Base-by-base conservation (phyloP, 768 basidiomycete species). In the Russula abietina region DNA sequence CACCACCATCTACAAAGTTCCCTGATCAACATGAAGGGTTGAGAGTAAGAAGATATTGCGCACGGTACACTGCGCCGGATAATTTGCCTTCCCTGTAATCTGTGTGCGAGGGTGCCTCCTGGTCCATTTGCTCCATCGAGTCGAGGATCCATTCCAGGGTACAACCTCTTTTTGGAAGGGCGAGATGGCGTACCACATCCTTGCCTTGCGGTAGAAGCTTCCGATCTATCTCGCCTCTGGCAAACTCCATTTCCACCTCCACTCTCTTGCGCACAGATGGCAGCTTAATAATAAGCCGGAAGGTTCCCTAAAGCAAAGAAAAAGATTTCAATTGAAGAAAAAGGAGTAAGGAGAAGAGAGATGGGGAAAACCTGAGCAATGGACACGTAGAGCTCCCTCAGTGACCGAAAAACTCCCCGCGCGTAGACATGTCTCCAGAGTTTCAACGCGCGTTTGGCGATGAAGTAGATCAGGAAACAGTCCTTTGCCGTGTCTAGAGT, bases 51-150 rank as follows among this genome's bases (percentile, higher is more conserved):
- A 38, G 38, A 48, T 14, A 12, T 5, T 22, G 76, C 87, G 66
- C 71, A 91, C 89, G 92, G 69, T 94, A 94, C 24, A 94, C 88
- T 7, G 90, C 89, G 4, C 92, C 93, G 50, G 88, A 89, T 16
- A 94, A 72, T 71, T 89, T 90, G 19, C 91, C 91, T 5, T 81
- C 72, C 56, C 75, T 78, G 85, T 88, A 94, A 59, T 84, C 75
- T 2, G 78, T 74, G 45, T 76, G 69, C 19, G 70, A 67, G 19
- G 74, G 77, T 51, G 82, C 70, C 62, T 84, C 83, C 28, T 68
- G 71, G 72, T 93, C 89, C 88, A 93, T 92, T 68, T 78, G 82
- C 26, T 83, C 81, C 88, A 93, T 91, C 71, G 92, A 88, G 9
- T 77, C 78, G 22, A 85, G 64, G 65, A 94, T 89, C 88, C 88